Conservation (phyloP, 1,284 basidiomycete species). For the Hemileia vastatrix region DNA sequence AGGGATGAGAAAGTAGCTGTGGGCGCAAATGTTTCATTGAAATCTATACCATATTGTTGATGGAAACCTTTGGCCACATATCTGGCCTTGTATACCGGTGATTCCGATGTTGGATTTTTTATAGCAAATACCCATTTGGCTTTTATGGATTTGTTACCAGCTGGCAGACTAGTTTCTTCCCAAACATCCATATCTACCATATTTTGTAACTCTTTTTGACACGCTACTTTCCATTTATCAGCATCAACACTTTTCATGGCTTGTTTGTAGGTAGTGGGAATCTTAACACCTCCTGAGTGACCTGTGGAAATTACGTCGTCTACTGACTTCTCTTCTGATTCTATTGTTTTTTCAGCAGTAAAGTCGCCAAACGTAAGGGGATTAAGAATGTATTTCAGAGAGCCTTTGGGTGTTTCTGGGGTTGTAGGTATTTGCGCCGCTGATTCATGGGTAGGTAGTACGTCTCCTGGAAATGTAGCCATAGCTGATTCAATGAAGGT, state of each 20-base stretch:
- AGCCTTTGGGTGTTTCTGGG: no score
- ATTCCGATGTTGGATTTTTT: background rate
- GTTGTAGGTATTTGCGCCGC: no score
- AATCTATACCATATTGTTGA: background rate
- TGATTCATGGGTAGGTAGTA: no score
- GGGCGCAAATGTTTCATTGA: background rate
- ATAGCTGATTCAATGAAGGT: no score
- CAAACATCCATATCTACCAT: background rate
- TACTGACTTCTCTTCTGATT: no score
- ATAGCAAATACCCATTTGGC: slow-evolving; percentile 3
- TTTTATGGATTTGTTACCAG: background rate
- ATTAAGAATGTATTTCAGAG: no score
- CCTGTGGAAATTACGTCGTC: no score
- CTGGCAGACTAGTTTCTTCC: background rate
- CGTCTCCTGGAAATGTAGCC: no score
- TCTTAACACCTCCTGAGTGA: no score
- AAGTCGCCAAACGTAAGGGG: no score
- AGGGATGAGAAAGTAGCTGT: background rate
- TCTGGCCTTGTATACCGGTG: background rate
- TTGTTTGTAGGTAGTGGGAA: background rate
- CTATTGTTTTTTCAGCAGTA: no score
- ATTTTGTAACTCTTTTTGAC: background rate
- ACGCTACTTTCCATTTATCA: background rate
- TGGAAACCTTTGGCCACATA: slow-evolving; percentile 1
- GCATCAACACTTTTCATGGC: background rate